These are phyloP conservation scores for Phaseolus lunatus DNA, from an alignment of 306 rosid genomes.

Conservation along the genomic window DNA sequence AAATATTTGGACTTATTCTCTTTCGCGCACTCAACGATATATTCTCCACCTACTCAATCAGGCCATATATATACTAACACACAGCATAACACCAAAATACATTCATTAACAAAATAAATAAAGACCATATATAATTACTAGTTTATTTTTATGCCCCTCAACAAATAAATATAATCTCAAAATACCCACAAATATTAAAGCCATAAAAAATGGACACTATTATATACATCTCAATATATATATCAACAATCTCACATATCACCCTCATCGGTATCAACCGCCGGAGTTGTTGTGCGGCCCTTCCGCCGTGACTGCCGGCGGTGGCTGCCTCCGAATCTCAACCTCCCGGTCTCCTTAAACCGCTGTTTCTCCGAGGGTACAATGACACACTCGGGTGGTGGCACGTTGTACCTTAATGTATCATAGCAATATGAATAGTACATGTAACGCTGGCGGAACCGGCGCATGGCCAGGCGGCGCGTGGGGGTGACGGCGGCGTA, in stretches of 20 bases:
- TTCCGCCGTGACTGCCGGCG: constrained; percentile 63
- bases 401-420: constrained; percentile 59
- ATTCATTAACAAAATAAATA: background rate
- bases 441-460: constrained; percentile 77
- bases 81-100: constrained; percentile 26
- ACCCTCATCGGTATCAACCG: constrained; percentile 36
- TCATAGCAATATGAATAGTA: constrained; percentile 93
- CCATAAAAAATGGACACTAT: background rate
- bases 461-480: constrained; percentile 67
- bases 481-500: constrained; percentile 53
- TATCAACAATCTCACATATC: constrained; percentile 40
- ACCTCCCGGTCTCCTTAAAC: constrained; percentile 77
- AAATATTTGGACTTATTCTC: constrained; percentile 40
- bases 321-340: constrained; percentile 87
- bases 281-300: constrained; percentile 43
- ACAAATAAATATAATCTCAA: constrained; percentile 11
- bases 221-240: constrained; percentile 45
- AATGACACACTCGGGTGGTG: constrained; percentile 76
- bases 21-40: constrained; percentile 34
- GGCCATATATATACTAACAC: constrained; percentile 26
- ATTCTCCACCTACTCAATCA: constrained; percentile 43
- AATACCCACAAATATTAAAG: background rate
- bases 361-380: constrained; percentile 57
- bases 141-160: constrained; percentile 35
- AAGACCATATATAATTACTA: constrained; percentile 6